A percentile compares a stretch with the other conserved stretches of the same genome.
Conservation (phyloP, 768 basidiomycete species). For the Crucibulum laeve region DNA sequence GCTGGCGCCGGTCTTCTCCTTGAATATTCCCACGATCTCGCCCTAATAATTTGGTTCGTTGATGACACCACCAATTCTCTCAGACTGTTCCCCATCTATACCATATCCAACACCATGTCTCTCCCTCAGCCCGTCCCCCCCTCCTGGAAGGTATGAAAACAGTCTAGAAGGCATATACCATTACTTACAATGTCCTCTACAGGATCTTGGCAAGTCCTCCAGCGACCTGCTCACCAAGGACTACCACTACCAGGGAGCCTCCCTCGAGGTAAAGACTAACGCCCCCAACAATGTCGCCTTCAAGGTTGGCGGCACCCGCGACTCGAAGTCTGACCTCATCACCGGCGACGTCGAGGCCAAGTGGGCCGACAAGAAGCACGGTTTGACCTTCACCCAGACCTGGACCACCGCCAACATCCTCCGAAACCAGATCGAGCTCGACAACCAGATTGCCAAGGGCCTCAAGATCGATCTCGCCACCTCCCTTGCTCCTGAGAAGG, state of each 20-base stretch:
- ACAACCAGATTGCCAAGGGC: slow-evolving; percentile 96
- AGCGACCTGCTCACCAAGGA: slow-evolving; percentile 92
- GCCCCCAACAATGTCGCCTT: slow-evolving; percentile 89
- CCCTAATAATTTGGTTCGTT: slow-evolving; percentile 1
- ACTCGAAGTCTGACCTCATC: slow-evolving; percentile 71
- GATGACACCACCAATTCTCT: neutral
- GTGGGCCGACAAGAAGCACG: slow-evolving; percentile 87
- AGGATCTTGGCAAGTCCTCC: slow-evolving; percentile 97
- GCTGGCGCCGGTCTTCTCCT: slow-evolving; percentile 9
- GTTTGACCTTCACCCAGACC: slow-evolving; percentile 88
- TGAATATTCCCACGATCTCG: slow-evolving; percentile 5
- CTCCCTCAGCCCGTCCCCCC: slow-evolving; percentile 95
- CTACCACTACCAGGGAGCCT: slow-evolving; percentile 72
- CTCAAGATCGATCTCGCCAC: slow-evolving; percentile 92
- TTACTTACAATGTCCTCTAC: slow-evolving; percentile 8
- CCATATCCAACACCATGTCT: slow-evolving; percentile 57
- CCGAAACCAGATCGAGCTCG: slow-evolving; percentile 88
- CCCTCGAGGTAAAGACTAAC: slow-evolving; percentile 85
- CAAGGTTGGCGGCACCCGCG: slow-evolving; percentile 84
- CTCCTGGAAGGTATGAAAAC: slow-evolving; percentile 79
- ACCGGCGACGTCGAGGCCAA: slow-evolving; percentile 93
- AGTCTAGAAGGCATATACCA: neutral
- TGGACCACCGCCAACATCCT: slow-evolving; percentile 96
- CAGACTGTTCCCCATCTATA: neutral
- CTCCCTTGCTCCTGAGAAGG: slow-evolving; percentile 82